A percentile compares a stretch with the other conserved stretches of the same genome.
phyloP scores from a whole-genome alignment of 1,139 yeast species.

The Candida albicans region DNA sequence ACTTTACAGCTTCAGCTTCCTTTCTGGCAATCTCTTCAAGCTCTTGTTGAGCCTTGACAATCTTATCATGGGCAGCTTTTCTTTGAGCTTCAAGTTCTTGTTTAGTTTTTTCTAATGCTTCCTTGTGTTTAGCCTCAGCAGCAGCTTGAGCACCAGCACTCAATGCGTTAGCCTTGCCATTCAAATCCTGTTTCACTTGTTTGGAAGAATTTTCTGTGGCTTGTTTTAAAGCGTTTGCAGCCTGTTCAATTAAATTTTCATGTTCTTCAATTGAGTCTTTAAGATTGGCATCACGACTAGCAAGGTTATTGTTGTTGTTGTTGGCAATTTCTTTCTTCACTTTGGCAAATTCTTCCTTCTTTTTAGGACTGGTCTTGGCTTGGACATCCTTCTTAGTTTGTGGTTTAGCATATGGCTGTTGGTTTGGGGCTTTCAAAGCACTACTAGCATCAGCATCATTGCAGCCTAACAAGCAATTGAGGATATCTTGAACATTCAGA shows the following conservation, averaged over 20 bases:
- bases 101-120: constrained; percentile 12
- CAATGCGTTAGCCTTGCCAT: background rate
- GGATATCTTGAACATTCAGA: constrained; percentile 14
- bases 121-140: constrained; percentile 12
- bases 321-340: background rate
- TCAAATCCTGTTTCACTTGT: constrained; percentile 2
- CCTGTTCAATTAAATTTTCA: constrained; percentile 6
- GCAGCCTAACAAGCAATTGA: constrained; percentile 11
- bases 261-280: constrained; percentile 6
- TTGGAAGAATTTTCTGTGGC: background rate
- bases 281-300: constrained; percentile 6
- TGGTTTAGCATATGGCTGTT: constrained; percentile 1
- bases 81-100: constrained; percentile 16
- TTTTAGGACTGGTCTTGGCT: background rate
- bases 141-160: constrained; percentile 7
- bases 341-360: constrained; percentile 1
- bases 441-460: constrained; percentile 3
- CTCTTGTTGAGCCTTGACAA: constrained; percentile 13
- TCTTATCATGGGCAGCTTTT: constrained; percentile 13
- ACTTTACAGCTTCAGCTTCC: constrained; percentile 15
- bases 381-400: background rate
- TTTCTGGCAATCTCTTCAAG: constrained; percentile 17
- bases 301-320: background rate
- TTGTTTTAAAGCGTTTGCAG: constrained; percentile 5
- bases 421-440: background rate